phyloP scores from a whole-genome alignment of 1,284 basidiomycete species.

The Trichosporon sp. region DNA sequence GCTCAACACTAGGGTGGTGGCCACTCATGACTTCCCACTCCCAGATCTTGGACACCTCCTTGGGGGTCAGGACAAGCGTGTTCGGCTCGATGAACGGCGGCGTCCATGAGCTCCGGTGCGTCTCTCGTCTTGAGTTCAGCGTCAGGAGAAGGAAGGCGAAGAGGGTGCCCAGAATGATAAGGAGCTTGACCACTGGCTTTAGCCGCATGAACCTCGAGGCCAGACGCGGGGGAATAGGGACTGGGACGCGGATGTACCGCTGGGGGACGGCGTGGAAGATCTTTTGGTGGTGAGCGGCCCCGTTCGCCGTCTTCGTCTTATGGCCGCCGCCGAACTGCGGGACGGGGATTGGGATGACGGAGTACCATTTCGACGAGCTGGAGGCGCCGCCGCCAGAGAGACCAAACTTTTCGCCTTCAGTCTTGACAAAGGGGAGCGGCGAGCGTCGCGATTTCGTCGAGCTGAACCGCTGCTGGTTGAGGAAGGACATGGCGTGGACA shows the following conservation, averaged over 20 bases:
- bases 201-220: slow-evolving; percentile 58
- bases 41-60: slow-evolving; percentile 85
- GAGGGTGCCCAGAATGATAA: slow-evolving; percentile 61
- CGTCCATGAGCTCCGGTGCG: slow-evolving; percentile 65
- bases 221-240: slow-evolving; percentile 68
- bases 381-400: slow-evolving; percentile 31
- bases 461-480: slow-evolving; percentile 26
- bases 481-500: slow-evolving; percentile 15
- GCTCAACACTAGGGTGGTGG: slow-evolving; percentile 79
- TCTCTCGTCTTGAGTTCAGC: not conserved
- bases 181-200: slow-evolving; percentile 62
- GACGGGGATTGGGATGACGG: slow-evolving; percentile 51
- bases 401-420: slow-evolving; percentile 48
- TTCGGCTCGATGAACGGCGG: slow-evolving; percentile 69
- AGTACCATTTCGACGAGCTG: slow-evolving; percentile 42
- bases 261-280: slow-evolving; percentile 21
- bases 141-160: slow-evolving; percentile 59
- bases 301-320: slow-evolving; percentile 31
- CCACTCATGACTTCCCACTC: slow-evolving; percentile 88
- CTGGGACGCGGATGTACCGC: slow-evolving; percentile 45
- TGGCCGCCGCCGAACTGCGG: slow-evolving; percentile 35
- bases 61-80: slow-evolving; percentile 73
- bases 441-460: slow-evolving; percentile 48
- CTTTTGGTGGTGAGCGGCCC: slow-evolving; percentile 27
- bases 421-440: slow-evolving; percentile 50